These are phyloP conservation scores for Solanum arcanum DNA, from an alignment of 257 asterid genomes.

Conservation along the genomic window DNA sequence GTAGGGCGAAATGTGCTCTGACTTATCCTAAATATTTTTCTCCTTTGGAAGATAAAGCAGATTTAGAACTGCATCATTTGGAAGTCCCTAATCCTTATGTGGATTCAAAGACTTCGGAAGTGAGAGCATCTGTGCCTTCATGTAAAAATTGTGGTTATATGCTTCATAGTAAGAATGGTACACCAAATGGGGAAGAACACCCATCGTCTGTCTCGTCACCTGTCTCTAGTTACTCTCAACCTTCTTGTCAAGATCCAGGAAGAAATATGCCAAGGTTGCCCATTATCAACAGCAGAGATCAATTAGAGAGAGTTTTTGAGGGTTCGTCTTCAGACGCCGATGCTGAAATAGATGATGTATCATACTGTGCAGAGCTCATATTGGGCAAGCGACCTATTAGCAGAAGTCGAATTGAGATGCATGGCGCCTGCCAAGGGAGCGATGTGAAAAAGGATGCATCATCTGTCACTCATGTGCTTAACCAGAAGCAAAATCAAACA, in stretches of 20 bases:
- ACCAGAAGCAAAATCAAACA: conserved; percentile 27
- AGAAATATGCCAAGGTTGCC: conserved; percentile 14
- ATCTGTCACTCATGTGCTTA: conserved; percentile 17
- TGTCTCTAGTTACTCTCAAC: conserved; percentile 13
- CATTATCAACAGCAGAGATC: conserved; percentile 17
- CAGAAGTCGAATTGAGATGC: conserved; percentile 18
- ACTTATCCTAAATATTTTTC: conserved; percentile 19
- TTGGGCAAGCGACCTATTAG: conserved; percentile 16
- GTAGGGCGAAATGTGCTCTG: conserved; percentile 47
- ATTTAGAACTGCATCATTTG: conserved; percentile 7
- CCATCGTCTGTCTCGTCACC: conserved; percentile 18
- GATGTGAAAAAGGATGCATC: conserved; percentile 16
- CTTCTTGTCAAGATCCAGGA: conserved; percentile 27
- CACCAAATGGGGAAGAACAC: conserved; percentile 11
- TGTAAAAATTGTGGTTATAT: conserved; percentile 50
- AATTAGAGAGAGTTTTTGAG: conserved; percentile 14
- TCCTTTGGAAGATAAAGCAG: conserved; percentile 13
- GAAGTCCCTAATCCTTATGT: conserved; percentile 9
- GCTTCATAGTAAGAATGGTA: conserved; percentile 15
- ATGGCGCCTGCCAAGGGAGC: conserved; percentile 14
- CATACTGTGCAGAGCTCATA: conserved; percentile 7
- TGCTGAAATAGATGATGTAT: background rate
- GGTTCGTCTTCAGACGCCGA: conserved; percentile 3
- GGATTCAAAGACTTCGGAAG: conserved; percentile 6
- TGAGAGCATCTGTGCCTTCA: conserved; percentile 10